phyloP scores from a whole-genome alignment of 768 basidiomycete species.

The Pulveroboletus sp. region DNA sequence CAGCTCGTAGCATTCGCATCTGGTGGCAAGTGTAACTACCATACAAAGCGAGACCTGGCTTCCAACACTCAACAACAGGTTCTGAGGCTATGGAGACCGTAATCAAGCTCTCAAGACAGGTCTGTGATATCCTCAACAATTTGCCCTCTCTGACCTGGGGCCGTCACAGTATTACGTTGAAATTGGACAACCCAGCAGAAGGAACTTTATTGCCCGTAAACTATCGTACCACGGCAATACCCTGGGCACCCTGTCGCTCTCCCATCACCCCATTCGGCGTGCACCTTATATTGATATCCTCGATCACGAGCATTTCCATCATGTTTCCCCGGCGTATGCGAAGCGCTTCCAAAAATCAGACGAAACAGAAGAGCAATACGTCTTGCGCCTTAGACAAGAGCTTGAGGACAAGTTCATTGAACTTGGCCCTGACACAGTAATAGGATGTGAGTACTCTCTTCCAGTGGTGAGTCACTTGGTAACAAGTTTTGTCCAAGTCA shows the following conservation, averaged over 20 bases:
- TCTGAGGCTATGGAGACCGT: constrained; percentile 87
- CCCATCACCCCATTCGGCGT: constrained; percentile 62
- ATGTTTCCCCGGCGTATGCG: constrained; percentile 84
- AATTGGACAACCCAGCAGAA: constrained; percentile 62
- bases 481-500: constrained; percentile 42
- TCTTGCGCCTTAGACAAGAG: constrained; percentile 70
- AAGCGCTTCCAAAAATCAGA: constrained; percentile 65
- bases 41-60: neutral
- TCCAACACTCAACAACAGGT: constrained; percentile 40
- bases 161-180: constrained; percentile 60
- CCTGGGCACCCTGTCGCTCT: constrained; percentile 61
- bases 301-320: constrained; percentile 65
- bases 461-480: neutral
- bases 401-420: constrained; percentile 82
- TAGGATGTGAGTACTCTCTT: constrained; percentile 56
- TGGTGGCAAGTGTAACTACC: constrained; percentile 48
- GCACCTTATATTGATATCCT: constrained; percentile 64
- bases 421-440: constrained; percentile 76
- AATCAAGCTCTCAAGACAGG: constrained; percentile 79
- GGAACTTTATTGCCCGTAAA: constrained; percentile 72
- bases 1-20: constrained; percentile 65
- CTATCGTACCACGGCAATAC: constrained; percentile 88
- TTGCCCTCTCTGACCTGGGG: constrained; percentile 7
- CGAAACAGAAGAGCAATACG: constrained; percentile 78
- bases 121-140: constrained; percentile 23